Evolutionary conservation across 495 filamentous ascomycete species (phyloP).

Genomic region (Astrothelium macrocarpum): DNA sequence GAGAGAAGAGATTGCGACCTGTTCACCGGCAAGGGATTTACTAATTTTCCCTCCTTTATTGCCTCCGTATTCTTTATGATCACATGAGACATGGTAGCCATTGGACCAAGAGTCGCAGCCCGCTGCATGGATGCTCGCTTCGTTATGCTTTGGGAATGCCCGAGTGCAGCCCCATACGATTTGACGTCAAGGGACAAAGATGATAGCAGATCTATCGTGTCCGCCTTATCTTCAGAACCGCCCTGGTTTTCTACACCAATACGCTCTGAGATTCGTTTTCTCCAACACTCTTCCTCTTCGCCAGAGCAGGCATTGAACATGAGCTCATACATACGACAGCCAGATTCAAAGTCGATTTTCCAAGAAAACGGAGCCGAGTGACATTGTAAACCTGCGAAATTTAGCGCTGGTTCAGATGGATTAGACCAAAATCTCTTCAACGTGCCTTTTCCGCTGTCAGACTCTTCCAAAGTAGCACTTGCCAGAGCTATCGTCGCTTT

Average conservation of each 20-base stretch:
- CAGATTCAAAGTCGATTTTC: constrained; percentile 81
- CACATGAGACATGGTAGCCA: constrained; percentile 55
- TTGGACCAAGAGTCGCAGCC: constrained; percentile 55
- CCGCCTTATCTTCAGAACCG: constrained; percentile 36
- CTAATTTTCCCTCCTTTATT: constrained; percentile 42
- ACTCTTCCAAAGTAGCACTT: constrained; percentile 62
- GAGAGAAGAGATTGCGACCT: constrained; percentile 63
- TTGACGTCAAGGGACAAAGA: constrained; percentile 58
- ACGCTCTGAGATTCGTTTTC: constrained; percentile 40
- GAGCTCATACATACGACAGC: constrained; percentile 69
- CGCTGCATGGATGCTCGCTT: constrained; percentile 75
- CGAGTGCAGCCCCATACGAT: constrained; percentile 63
- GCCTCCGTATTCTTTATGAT: constrained; percentile 85
- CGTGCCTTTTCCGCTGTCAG: constrained; percentile 76
- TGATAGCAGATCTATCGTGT: constrained; percentile 45
- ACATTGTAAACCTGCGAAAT: constrained; percentile 62
- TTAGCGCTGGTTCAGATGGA: not conserved
- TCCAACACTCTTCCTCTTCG: constrained; percentile 73
- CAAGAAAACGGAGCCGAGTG: constrained; percentile 78
- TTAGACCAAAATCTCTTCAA: not conserved
- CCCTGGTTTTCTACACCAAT: constrained; percentile 32
- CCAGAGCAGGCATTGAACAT: constrained; percentile 81
- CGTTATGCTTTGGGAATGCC: constrained; percentile 58
- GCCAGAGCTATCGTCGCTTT: constrained; percentile 63
- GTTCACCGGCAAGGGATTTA: constrained; percentile 44